Base-by-base conservation (phyloP, 768 basidiomycete species). In the Mycena haematopus region DNA sequence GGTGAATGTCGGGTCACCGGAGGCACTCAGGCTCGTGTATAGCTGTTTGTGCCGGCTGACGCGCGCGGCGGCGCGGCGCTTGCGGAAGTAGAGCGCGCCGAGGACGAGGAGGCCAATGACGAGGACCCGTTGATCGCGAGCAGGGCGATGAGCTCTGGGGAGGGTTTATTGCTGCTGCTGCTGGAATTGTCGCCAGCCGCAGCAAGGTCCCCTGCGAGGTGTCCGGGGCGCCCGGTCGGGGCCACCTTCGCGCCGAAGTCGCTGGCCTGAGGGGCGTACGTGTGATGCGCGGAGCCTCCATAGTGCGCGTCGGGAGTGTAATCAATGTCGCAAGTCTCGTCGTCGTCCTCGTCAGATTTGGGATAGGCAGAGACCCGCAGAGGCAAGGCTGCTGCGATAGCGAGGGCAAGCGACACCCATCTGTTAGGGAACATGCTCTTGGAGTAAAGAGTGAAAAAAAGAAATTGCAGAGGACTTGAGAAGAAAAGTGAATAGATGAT, bases 111-210 rank as follows among this genome's bases (percentile, higher is more conserved):
- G 58, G 3, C 71, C 77, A 21, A 68, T 1, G 19, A 65, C 50
- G 53, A 68, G 63, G 19, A 29, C 35, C 59, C 68, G 62, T 68
- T 67, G 71, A 76, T 22, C 50, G 69, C 49, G 69, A 77, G 7
- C 65, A 62, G 29, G 55, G 73, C 36, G 62, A 69, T 35, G 50
- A 71, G 6, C 60, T 69, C 27, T 21, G 59, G 21, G 62, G 66
- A 38, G 60, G 68, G 22, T 65, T 42, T 72, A 52, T 70, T 72
- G 11, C 70, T 69, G 21, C 62, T 69, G 8, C 10, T 22, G 22
- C n/a, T 33, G 66, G 71, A 2, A 70, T 68, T 6, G 66, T 44
- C 15, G 50, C 35, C 22, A 17, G 46, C 36, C 31, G 35, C 49
- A 22, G 58, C 56, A 15, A 63, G 46, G 52, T 52, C 46, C 21